Evolutionary conservation across 495 filamentous ascomycete genomes (phyloP), one percentile per base, ranked within the genome.

Genomic region (Hamigera avellanea): DNA sequence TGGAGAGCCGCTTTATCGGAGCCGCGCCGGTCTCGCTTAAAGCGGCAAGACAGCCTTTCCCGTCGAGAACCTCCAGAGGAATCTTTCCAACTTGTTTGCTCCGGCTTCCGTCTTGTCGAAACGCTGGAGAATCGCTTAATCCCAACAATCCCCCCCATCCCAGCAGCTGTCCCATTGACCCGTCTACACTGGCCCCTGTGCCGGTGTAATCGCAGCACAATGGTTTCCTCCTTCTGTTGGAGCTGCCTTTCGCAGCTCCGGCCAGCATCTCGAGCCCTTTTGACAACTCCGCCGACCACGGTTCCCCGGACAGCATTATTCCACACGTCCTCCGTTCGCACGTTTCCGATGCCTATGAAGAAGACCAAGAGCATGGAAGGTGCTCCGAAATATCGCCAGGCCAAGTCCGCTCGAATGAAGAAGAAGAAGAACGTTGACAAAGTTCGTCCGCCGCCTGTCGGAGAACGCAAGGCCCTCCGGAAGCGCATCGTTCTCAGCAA

Each of bases 401-500:
- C 48, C 32, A 70, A 61, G 34, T 59, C 60, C 7, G 51, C 57
- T n/a, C 60, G 53, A 33, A 73, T 70, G 53, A 71, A 69, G 50
- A 69, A 67, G 52, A 62, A 51, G 42, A 56, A 46, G 34, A 43
- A 54, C 0, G 37, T 45, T 4, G 63, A 67, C 3, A 52, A 48
- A 33, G 33, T 48, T 19, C 57, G 76, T 53, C 65, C 70, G 4
- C 80, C 84, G 12, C 64, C 61, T 18, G 56, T 72, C 7, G 91
- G 87, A 39, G 86, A 95, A 66, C 78, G 88, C 49, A 95, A 86
- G 58, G 79, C 83, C 15, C 60, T 84, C 46, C 76, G 86, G 43
- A 95, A 93, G 65, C 75, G 83, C 37, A 81, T 98, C 41, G 77
- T 89, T 19, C 72, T 98, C 27, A 91, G 80, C 61, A 98, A 96